Percentiles rank a stretch among this genome's conserved stretches.
These are phyloP conservation scores for Tulasnella sp. DNA, from an alignment of 768 basidiomycete genomes.

Conservation along the genomic window DNA sequence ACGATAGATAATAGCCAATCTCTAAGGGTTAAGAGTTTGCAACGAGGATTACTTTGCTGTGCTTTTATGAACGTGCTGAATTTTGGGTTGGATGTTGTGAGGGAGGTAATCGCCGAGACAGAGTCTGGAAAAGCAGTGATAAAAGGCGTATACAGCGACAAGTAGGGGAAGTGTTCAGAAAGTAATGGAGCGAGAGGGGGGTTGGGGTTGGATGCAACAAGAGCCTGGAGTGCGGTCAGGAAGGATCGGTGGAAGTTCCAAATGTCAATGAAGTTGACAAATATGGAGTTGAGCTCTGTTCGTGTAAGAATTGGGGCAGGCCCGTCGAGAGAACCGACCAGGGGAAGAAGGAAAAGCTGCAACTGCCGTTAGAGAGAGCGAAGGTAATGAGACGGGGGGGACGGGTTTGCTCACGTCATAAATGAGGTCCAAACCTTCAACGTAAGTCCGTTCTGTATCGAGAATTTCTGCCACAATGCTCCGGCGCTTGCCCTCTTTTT, in stretches of 20 bases:
- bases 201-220: constrained; percentile 30
- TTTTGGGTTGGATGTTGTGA: constrained; percentile 34
- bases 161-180: constrained; percentile 76
- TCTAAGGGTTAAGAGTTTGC: constrained; percentile 64
- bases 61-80: constrained; percentile 57
- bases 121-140: constrained; percentile 68
- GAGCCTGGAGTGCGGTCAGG: constrained; percentile 49
- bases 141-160: constrained; percentile 81
- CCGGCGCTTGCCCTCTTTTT: constrained; percentile 47
- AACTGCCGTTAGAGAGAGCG: constrained; percentile 18
- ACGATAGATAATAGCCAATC: constrained; percentile 85
- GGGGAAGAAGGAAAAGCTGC: constrained; percentile 75
- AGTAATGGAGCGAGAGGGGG: constrained; percentile 35
- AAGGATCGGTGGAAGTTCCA: constrained; percentile 81
- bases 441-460: constrained; percentile 72
- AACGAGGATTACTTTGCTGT: constrained; percentile 61
- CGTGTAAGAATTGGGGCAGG: constrained; percentile 61
- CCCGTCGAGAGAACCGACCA: constrained; percentile 66
- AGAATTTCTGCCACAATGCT: constrained; percentile 75
- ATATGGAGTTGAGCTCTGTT: constrained; percentile 59
- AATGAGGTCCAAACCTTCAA: constrained; percentile 73
- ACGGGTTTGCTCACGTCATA: constrained; percentile 52
- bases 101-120: not conserved
- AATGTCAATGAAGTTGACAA: constrained; percentile 86
- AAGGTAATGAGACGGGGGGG: not conserved